phyloP scores from a whole-genome alignment of 345 rosid genomes.

The Lepidium africanum region DNA sequence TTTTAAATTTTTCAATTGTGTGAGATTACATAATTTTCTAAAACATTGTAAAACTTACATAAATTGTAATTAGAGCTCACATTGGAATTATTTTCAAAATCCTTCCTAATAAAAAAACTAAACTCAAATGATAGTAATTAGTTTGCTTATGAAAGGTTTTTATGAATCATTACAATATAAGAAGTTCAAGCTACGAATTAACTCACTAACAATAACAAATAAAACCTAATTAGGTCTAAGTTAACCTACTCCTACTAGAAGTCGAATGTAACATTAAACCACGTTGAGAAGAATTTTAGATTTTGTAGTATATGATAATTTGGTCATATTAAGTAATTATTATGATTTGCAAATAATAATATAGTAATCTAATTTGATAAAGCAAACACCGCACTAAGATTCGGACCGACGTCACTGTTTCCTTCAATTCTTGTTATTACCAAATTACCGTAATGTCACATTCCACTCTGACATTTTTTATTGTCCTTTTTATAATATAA shows the following conservation, averaged over 20 bases:
- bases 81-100: too few relatives aligned
- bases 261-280: conserved; percentile 14
- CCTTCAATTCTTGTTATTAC: conserved; percentile 15
- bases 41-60: too few relatives aligned
- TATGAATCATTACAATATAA: not conserved
- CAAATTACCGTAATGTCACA: conserved; percentile 22
- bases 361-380: not conserved
- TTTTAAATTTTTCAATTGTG: too few relatives aligned
- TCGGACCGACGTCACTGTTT: conserved; percentile 19
- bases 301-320: not conserved
- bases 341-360: not conserved
- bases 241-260: conserved; percentile 23
- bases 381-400: conserved; percentile 20
- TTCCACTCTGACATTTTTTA: conserved; percentile 17
- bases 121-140: not conserved
- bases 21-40: too few relatives aligned
- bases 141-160: not conserved
- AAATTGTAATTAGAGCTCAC: too few relatives aligned
- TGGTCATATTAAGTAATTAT: not conserved
- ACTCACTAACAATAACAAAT: not conserved
- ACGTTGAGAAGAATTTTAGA: not conserved
- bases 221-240: not conserved
- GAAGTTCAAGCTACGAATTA: not conserved
- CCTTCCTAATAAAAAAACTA: not conserved
- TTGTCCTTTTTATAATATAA: not conserved